These are phyloP conservation scores for Colletotrichum sp. DNA, from an alignment of 2,329 filamentous ascomycete genomes.

Conservation along the genomic window DNA sequence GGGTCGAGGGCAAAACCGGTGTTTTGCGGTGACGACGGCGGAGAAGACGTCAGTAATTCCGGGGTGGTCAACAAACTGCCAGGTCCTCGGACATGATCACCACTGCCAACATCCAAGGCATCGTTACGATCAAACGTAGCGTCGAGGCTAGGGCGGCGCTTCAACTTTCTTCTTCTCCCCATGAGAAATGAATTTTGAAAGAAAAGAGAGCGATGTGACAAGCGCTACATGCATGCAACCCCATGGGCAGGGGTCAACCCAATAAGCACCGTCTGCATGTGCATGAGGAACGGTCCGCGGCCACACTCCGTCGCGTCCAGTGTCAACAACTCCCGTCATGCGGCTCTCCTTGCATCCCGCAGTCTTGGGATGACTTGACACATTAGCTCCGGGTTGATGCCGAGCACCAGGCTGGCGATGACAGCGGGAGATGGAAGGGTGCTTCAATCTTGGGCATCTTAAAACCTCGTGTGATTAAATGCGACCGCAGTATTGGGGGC, in stretches of 20 bases:
- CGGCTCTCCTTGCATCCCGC: not conserved
- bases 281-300: slow-evolving; percentile 19
- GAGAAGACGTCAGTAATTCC: not conserved
- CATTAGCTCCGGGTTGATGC: not conserved
- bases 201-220: not conserved
- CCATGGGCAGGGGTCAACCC: slow-evolving; percentile 4
- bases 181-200: not conserved
- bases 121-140: not conserved
- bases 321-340: not conserved
- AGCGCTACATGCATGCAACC: not conserved
- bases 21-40: not conserved
- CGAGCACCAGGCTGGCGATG: not conserved
- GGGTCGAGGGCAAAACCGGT: not conserved
- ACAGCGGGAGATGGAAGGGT: not conserved
- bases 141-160: not conserved
- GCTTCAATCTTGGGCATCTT: not conserved
- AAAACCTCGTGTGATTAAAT: not conserved
- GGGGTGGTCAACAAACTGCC: not conserved
- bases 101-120: not conserved
- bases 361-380: not conserved
- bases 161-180: not conserved
- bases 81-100: not conserved
- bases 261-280: slow-evolving; percentile 15
- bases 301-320: slow-evolving; percentile 4
- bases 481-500: not conserved